phyloP scores from a whole-genome alignment of 106 monocot genomes.

The Dioscorea zingiberensis region DNA sequence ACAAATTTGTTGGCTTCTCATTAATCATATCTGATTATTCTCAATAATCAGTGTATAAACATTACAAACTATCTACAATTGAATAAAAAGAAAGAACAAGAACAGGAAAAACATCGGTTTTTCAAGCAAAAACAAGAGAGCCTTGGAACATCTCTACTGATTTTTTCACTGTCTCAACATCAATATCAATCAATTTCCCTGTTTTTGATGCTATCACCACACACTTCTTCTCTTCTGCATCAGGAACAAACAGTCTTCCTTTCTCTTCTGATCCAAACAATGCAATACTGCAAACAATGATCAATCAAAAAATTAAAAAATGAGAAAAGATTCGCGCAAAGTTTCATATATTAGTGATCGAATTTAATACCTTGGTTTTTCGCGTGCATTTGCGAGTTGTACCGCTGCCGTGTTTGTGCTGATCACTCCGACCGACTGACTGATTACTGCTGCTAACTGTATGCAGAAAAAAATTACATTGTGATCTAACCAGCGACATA shows the following conservation, averaged over 20 bases:
- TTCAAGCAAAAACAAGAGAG: slow-evolving; percentile 43
- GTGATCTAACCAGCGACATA: not conserved
- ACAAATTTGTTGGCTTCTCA: too few species aligned
- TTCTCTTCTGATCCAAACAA: slow-evolving; percentile 79
- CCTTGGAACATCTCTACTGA: slow-evolving; percentile 33
- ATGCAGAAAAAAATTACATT: not conserved
- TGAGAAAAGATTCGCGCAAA: not conserved
- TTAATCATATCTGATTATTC: too few species aligned
- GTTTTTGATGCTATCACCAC: slow-evolving; percentile 55
- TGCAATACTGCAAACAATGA: slow-evolving; percentile 45
- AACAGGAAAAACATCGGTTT: not conserved
- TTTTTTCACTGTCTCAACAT: slow-evolving; percentile 44
- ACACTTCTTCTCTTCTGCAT: slow-evolving; percentile 64
- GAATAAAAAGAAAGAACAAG: not conserved
- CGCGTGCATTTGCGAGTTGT: slow-evolving; percentile 59
- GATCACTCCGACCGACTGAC: slow-evolving; percentile 76
- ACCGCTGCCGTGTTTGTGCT: slow-evolving; percentile 85
- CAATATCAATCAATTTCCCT: slow-evolving; percentile 68
- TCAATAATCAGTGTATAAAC: too few species aligned
- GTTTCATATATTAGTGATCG: too few species aligned
- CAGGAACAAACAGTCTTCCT: slow-evolving; percentile 66
- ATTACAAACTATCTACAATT: slow-evolving; percentile 4
- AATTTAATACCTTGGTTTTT: slow-evolving; percentile 39
- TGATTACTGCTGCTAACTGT: slow-evolving; percentile 74
- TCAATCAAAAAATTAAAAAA: not conserved